Percentiles rank a stretch among this genome's conserved stretches.
Conservation (phyloP, 371 early-diverging fungal genomes). For the Mucor ambiguus region DNA sequence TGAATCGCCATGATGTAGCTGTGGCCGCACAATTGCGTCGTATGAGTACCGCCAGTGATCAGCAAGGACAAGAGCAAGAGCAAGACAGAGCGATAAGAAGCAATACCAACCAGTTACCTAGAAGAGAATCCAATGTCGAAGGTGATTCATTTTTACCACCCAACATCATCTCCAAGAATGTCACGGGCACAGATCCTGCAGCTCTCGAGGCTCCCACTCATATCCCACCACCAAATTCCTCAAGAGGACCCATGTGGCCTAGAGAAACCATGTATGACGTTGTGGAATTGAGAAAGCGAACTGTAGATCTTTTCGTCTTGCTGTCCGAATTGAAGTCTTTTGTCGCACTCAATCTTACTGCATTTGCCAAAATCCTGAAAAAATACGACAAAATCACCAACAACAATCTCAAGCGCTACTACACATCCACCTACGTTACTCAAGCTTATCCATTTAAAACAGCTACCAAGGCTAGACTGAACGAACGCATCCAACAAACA, state of each 20-base stretch:
- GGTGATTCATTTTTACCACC: conserved; percentile 49
- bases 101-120: conserved; percentile 35
- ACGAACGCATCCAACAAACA: conserved; percentile 64
- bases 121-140: conserved; percentile 41
- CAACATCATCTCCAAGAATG: conserved; percentile 44
- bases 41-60: conserved; percentile 1
- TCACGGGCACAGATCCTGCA: conserved; percentile 33
- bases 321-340: conserved; percentile 89
- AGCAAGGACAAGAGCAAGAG: neutral
- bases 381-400: conserved; percentile 94
- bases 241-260: conserved; percentile 18
- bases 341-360: conserved; percentile 91
- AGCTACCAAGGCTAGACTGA: conserved; percentile 57
- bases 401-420: conserved; percentile 59
- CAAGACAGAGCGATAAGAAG: conserved; percentile 9
- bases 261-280: conserved; percentile 38
- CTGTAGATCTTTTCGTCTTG: conserved; percentile 73
- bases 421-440: conserved; percentile 49
- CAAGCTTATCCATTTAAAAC: conserved; percentile 69
- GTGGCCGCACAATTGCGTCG: conserved; percentile 10
- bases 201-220: neutral
- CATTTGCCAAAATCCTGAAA: conserved; percentile 95
- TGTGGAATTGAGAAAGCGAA: conserved; percentile 48
- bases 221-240: conserved; percentile 8
- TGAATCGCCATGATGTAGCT: conserved; percentile 10